phyloP scores from a whole-genome alignment of 164 flowering plant genomes.

The Cinnamomum micranthum region DNA sequence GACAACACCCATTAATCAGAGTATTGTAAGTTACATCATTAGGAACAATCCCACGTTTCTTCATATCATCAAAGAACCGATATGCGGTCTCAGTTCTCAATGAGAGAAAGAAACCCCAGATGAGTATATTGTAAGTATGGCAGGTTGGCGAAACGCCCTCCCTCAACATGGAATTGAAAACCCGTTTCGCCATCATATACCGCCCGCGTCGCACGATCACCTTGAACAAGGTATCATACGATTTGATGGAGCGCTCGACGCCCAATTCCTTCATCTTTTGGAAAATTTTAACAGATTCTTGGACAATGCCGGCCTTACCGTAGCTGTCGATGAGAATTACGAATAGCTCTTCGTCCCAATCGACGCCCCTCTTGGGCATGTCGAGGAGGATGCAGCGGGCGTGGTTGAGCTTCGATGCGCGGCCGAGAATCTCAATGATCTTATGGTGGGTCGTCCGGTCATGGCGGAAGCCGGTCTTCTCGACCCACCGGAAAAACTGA shows the following conservation, averaged over 20 bases:
- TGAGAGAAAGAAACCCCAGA: constrained; percentile 86
- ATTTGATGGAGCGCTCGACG: constrained; percentile 47
- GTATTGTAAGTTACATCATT: constrained; percentile 75
- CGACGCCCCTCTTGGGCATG: constrained; percentile 78
- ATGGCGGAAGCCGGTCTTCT: constrained; percentile 64
- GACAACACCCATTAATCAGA: constrained; percentile 63
- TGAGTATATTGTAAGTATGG: constrained; percentile 71
- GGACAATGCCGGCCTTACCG: constrained; percentile 87
- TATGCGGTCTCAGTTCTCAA: constrained; percentile 60
- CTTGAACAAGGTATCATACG: constrained; percentile 74
- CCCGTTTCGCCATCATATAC: constrained; percentile 84
- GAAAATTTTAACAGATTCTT: constrained; percentile 83
- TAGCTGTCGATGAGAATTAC: constrained; percentile 67
- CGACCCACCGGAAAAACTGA: constrained; percentile 89
- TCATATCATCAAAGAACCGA: constrained; percentile 87
- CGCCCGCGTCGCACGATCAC: constrained; percentile 77
- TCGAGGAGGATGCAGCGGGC: constrained; percentile 83
- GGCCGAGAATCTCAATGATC: constrained; percentile 68
- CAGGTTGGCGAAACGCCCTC: constrained; percentile 74
- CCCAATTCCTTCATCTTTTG: constrained; percentile 76
- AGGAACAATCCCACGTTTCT: constrained; percentile 50
- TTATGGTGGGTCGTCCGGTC: constrained; percentile 54
- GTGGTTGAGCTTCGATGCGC: constrained; percentile 71
- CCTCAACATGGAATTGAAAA: constrained; percentile 72
- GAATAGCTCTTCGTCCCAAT: constrained; percentile 87